phyloP scores from a whole-genome alignment of 306 rosid genomes.

The Abrus pulchellus region DNA sequence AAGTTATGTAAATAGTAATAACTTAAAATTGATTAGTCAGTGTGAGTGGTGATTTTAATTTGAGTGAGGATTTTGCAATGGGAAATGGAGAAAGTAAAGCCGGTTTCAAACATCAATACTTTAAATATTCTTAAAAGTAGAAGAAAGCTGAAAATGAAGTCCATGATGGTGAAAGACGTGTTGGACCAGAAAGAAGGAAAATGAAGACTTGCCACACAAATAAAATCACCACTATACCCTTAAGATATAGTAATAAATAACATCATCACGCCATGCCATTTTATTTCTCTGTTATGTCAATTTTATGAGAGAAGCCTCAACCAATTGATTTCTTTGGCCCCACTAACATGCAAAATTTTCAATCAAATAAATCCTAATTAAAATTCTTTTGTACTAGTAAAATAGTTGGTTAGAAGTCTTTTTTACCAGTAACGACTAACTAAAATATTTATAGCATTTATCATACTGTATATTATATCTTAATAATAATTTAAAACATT shows the following conservation, averaged over 20 bases:
- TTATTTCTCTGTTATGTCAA: background rate
- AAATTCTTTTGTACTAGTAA: too few species aligned
- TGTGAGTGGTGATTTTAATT: conserved; percentile 4
- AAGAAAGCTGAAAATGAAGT: conserved; percentile 41
- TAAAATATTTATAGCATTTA: background rate
- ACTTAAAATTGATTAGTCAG: background rate
- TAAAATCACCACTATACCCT: conserved; percentile 26
- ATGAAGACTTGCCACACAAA: background rate
- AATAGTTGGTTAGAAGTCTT: too few species aligned
- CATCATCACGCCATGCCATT: background rate
- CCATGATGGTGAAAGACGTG: conserved; percentile 48
- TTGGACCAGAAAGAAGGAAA: conserved; percentile 45
- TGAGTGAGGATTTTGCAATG: background rate
- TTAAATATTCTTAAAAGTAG: conserved; percentile 7
- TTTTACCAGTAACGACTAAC: background rate
- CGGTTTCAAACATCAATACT: background rate
- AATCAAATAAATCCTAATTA: background rate
- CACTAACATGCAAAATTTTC: background rate
- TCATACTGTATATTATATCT: background rate
- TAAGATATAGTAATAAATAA: background rate
- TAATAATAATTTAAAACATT: background rate
- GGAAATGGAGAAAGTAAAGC: conserved; percentile 23
- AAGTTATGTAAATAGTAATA: background rate
- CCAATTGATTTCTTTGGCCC: background rate
- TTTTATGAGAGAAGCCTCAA: background rate